Evolutionary conservation across 1,284 basidiomycete genomes (phyloP).

Genomic region (Apiotrichum sp.): DNA sequence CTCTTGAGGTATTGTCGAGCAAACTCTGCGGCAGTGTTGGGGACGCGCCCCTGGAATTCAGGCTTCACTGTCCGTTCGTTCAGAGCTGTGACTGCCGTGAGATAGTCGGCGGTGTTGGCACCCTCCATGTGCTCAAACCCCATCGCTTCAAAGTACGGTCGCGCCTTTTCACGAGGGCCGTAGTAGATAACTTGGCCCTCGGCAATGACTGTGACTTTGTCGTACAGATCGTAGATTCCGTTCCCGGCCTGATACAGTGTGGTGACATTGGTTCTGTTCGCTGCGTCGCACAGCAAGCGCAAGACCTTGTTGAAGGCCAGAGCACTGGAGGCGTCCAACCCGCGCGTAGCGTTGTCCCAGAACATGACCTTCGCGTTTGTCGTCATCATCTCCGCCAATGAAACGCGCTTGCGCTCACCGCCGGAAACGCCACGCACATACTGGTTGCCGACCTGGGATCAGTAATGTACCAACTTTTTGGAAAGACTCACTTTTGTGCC

Average conservation of each 20-base stretch:
- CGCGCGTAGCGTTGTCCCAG: slow-evolving; percentile 59
- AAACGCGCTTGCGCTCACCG: slow-evolving; percentile 12
- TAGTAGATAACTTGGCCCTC: slow-evolving; percentile 76
- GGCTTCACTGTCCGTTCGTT: slow-evolving; percentile 55
- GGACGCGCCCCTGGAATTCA: slow-evolving; percentile 51
- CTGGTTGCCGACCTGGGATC: slow-evolving; percentile 22
- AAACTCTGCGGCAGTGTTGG: slow-evolving; percentile 59
- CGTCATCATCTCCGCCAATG: slow-evolving; percentile 8
- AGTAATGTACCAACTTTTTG: slow-evolving; percentile 5
- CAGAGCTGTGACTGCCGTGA: slow-evolving; percentile 55
- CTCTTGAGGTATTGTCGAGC: slow-evolving; percentile 27
- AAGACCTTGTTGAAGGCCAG: slow-evolving; percentile 37
- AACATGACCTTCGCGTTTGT: slow-evolving; percentile 6
- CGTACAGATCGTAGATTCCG: slow-evolving; percentile 53
- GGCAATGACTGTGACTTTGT: slow-evolving; percentile 57
- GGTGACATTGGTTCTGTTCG: slow-evolving; percentile 6
- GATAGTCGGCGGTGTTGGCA: slow-evolving; percentile 55
- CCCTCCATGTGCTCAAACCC: slow-evolving; percentile 58
- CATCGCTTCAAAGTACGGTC: slow-evolving; percentile 68
- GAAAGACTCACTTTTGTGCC: slow-evolving; percentile 3
- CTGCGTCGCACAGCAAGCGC: slow-evolving; percentile 4
- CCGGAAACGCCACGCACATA: slow-evolving; percentile 19
- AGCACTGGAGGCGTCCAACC: slow-evolving; percentile 74
- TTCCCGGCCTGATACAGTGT: slow-evolving; percentile 46
- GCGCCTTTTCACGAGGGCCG: slow-evolving; percentile 65